Percentiles rank a stretch among this genome's conserved stretches.
Conservation (phyloP, 768 basidiomycete genomes). For the Russula dissimulans region DNA sequence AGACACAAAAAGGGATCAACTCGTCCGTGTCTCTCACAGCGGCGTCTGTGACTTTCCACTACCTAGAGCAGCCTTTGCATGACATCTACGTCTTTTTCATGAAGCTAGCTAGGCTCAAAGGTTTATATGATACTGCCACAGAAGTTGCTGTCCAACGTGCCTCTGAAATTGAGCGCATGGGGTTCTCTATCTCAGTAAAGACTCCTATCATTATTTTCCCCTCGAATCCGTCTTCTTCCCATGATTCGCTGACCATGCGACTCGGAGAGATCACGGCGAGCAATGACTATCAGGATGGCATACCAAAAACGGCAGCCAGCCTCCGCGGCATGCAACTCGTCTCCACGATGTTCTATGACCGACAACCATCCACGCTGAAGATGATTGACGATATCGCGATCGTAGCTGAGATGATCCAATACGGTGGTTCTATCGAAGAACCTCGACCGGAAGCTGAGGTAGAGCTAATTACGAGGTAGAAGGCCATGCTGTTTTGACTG, state of each 20-base stretch:
- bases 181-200: constrained; percentile 83
- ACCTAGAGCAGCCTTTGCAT: constrained; percentile 85
- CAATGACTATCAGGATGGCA: constrained; percentile 55
- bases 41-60: constrained; percentile 86
- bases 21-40: constrained; percentile 73
- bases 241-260: constrained; percentile 66
- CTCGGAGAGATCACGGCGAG: constrained; percentile 83
- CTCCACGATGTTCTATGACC: constrained; percentile 48
- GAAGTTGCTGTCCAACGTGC: constrained; percentile 88
- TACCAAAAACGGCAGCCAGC: constrained; percentile 60
- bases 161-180: constrained; percentile 89
- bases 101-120: constrained; percentile 86
- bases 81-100: constrained; percentile 75
- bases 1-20: constrained; percentile 68
- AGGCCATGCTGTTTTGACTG: background rate
- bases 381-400: constrained; percentile 90
- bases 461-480: constrained; percentile 14
- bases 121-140: constrained; percentile 88
- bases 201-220: constrained; percentile 91
- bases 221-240: constrained; percentile 46
- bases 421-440: constrained; percentile 37
- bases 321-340: constrained; percentile 77
- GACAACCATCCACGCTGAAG: constrained; percentile 51
- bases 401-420: constrained; percentile 57
- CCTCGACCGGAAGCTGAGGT: constrained; percentile 72